Base-by-base conservation (phyloP, 140 eudicot species). In the Artemisia princeps region DNA sequence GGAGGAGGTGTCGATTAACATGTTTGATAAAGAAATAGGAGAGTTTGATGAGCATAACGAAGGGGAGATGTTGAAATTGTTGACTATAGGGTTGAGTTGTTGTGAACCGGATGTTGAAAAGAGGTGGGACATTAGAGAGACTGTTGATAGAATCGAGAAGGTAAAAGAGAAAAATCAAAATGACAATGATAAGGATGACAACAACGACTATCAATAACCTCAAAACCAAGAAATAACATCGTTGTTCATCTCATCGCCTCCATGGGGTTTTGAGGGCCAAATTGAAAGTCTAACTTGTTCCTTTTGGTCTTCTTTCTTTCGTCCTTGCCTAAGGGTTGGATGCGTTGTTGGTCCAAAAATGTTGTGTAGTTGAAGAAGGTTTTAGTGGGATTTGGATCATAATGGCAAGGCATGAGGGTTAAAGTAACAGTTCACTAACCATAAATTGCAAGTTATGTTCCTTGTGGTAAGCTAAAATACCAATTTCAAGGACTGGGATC, bases 111-210 rank as follows among this genome's bases (percentile, higher is more conserved):
- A 88, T 37, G 78, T 84, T 28, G 96, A 84, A 2, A 76, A 70
- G 76, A 82, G 98, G 55, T 81, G 80, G 82, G 98, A 88, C 64
- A 78, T 88, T 13, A 85, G 64, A 46, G 85, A 92, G 71, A 90
- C 59, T 14, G 82, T 81, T 6, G 87, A 78, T 40, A 75, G 68
- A 76, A 82, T 92, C 10, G 84, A 88, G 24, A 77, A 84, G 19
- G 70, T 92, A 53, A 78, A 58, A 60, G 95, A 77, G 59, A 74
- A 30, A 5, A 83, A 77, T 28, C 61, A 48, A 20, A 84, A 72
- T 1, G 94, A 81, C 54, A 19, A 37, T 37, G 9, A 37, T 37
- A 37, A 37, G 44, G 44, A 37, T 5, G 44, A 24, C 11, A 55
- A 15, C 10, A 17, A 28, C 33, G 22, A 55, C 6, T n/a, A 33